These are phyloP conservation scores for Flueggea neowawraea DNA, from an alignment of 441 rosid genomes.

Conservation along the genomic window DNA sequence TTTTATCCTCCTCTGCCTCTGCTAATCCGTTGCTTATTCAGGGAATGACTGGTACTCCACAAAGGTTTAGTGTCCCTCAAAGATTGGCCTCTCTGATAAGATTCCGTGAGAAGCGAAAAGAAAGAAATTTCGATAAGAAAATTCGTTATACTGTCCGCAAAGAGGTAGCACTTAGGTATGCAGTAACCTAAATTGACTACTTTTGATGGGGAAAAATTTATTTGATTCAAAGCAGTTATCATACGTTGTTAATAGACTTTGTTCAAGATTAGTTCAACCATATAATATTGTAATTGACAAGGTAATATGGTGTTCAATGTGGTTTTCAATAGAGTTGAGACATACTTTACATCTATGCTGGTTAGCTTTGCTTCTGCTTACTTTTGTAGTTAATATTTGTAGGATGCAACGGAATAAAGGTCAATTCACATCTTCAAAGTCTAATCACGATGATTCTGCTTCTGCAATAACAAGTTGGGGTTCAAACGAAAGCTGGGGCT, in stretches of 20 bases:
- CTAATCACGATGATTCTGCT: constrained; percentile 53
- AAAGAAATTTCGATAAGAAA: constrained; percentile 67
- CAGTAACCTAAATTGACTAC: not conserved
- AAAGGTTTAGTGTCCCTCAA: constrained; percentile 52
- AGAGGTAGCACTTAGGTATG: constrained; percentile 74
- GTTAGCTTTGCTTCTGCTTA: constrained; percentile 5
- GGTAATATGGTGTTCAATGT: not conserved
- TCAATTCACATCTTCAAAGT: constrained; percentile 55
- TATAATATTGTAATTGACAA: no score
- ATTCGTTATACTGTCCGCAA: constrained; percentile 69
- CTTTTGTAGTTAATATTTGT: constrained; percentile 13
- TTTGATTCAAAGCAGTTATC: not conserved
- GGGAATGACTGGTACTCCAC: constrained; percentile 56
- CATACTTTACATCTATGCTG: not conserved
- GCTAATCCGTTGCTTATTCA: constrained; percentile 23
- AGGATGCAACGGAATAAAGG: constrained; percentile 71
- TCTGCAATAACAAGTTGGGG: constrained; percentile 44
- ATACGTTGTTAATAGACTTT: not conserved
- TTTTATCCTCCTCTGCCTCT: constrained; percentile 6
- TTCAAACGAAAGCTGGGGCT: constrained; percentile 44
- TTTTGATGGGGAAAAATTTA: not conserved
- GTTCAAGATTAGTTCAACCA: not conserved
- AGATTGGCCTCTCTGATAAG: constrained; percentile 63
- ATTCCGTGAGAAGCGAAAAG: constrained; percentile 72
- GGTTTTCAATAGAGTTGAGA: constrained; percentile 1